These are phyloP conservation scores for Coelastrella sp. DNA, from an alignment of 139 green algal species.

Conservation along the genomic window DNA sequence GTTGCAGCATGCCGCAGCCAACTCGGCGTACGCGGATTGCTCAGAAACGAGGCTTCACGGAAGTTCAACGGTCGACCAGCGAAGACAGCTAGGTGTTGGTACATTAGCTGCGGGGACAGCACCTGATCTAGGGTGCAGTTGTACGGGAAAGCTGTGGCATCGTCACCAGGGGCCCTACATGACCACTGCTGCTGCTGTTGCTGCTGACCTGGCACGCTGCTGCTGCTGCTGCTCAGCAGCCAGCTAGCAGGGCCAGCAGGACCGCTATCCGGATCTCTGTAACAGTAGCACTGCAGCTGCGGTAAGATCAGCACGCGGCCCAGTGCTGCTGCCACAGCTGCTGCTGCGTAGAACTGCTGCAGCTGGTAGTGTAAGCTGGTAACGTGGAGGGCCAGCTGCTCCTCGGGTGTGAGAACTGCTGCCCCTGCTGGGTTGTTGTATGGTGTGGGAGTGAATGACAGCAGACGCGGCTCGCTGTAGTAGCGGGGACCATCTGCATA, in stretches of 20 bases:
- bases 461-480: conserved; percentile 40
- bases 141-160: conserved; percentile 11
- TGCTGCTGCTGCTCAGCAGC: conserved; percentile 12
- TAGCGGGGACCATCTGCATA: conserved; percentile 48
- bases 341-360: conserved; percentile 31
- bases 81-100: conserved; percentile 17
- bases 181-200: conserved; percentile 46
- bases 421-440: not conserved
- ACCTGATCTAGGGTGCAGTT: conserved; percentile 45
- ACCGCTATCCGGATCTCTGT: conserved; percentile 21
- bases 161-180: conserved; percentile 44
- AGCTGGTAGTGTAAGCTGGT: conserved; percentile 20
- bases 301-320: conserved; percentile 36
- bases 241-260: not conserved
- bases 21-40: conserved; percentile 15
- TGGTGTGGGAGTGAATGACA: not conserved
- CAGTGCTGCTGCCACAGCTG: conserved; percentile 15
- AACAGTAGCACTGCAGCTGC: conserved; percentile 37
- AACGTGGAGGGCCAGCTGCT: conserved; percentile 27
- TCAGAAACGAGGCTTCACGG: conserved; percentile 24
- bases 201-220: not conserved
- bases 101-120: not conserved
- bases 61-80: conserved; percentile 23
- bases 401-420: not conserved
- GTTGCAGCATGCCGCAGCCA: conserved; percentile 32